phyloP scores from a whole-genome alignment of 2,329 filamentous ascomycete species.

The Dothideomycetidae sp. region DNA sequence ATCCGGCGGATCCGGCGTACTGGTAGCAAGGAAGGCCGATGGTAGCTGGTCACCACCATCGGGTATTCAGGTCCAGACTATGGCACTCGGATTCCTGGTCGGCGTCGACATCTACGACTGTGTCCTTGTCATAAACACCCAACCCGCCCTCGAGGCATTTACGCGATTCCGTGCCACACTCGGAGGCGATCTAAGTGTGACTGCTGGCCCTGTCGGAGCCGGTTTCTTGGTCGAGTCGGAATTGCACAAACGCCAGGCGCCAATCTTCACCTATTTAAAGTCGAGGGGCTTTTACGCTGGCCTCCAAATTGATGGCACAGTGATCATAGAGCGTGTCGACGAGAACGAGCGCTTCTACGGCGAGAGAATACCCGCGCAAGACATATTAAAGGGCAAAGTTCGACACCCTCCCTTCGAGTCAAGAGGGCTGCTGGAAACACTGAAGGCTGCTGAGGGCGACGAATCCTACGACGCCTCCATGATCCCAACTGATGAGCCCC shows the following conservation, averaged over 20 bases:
- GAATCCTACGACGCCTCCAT: conserved; percentile 55
- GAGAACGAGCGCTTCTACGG: conserved; percentile 82
- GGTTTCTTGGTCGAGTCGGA: conserved; percentile 60
- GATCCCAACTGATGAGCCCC: conserved; percentile 56
- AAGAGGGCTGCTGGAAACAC: conserved; percentile 58
- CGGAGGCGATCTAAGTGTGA: conserved; percentile 64
- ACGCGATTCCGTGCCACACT: conserved; percentile 65
- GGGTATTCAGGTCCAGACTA: conserved; percentile 79
- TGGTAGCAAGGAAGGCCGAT: conserved; percentile 71
- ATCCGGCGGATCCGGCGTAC: conserved; percentile 74
- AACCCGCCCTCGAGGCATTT: conserved; percentile 70
- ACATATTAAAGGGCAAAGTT: conserved; percentile 50
- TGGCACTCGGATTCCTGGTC: conserved; percentile 75
- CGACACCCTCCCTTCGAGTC: conserved; percentile 42
- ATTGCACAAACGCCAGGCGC: conserved; percentile 52
- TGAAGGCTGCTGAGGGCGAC: conserved; percentile 79
- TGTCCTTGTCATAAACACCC: conserved; percentile 80
- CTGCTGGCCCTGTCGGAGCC: conserved; percentile 62
- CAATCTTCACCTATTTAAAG: conserved; percentile 78
- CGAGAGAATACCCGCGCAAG: conserved; percentile 44
- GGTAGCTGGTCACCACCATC: conserved; percentile 86
- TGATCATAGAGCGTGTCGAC: conserved; percentile 72
- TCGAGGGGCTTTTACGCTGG: conserved; percentile 79
- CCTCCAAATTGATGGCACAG: conserved; percentile 72
- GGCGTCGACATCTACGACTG: conserved; percentile 95